A percentile compares a stretch with the other conserved stretches of the same genome.
phyloP scores from a whole-genome alignment of 1,284 basidiomycete species.

The Apiotrichum brassicae region DNA sequence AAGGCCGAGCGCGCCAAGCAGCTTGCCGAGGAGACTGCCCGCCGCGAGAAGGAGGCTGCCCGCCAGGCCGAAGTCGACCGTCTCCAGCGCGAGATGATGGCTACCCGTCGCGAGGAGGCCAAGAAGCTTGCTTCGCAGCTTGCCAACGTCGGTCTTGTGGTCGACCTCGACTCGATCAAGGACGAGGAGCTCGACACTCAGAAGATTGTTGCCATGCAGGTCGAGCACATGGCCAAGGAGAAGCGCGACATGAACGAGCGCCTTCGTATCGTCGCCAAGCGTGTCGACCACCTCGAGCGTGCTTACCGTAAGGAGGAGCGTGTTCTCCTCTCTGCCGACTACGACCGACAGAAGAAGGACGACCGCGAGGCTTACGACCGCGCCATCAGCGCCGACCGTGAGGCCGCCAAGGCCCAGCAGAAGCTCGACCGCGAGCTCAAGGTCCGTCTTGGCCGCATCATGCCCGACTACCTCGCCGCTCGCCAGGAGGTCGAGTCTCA shows the following conservation, averaged over 20 bases:
- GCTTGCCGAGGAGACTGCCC: constrained; percentile 69
- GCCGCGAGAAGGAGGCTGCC: constrained; percentile 61
- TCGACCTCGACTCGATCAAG: constrained; percentile 74
- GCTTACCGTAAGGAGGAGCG: constrained; percentile 92
- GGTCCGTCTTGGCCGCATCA: constrained; percentile 66
- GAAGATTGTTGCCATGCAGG: constrained; percentile 82
- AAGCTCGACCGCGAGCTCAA: constrained; percentile 70
- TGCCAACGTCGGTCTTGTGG: constrained; percentile 76
- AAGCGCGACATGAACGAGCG: constrained; percentile 82
- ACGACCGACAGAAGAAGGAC: constrained; percentile 72
- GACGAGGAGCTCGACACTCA: constrained; percentile 78
- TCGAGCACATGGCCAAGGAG: constrained; percentile 93
- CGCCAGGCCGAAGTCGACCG: constrained; percentile 70
- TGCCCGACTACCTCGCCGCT: constrained; percentile 64
- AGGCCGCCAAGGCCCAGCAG: constrained; percentile 60
- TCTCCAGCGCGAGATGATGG: constrained; percentile 74
- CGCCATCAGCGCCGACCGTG: constrained; percentile 58
- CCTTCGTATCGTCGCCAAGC: constrained; percentile 77
- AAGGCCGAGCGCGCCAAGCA: constrained; percentile 65
- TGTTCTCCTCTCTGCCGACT: constrained; percentile 78
- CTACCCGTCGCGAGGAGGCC: constrained; percentile 75
- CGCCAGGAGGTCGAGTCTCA: constrained; percentile 58
- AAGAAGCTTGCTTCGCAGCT: constrained; percentile 82
- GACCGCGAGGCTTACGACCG: constrained; percentile 67
- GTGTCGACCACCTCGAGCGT: constrained; percentile 92